Evolutionary conservation across 805 yeast species (phyloP).

Genomic region (Yamadazyma sp.): DNA sequence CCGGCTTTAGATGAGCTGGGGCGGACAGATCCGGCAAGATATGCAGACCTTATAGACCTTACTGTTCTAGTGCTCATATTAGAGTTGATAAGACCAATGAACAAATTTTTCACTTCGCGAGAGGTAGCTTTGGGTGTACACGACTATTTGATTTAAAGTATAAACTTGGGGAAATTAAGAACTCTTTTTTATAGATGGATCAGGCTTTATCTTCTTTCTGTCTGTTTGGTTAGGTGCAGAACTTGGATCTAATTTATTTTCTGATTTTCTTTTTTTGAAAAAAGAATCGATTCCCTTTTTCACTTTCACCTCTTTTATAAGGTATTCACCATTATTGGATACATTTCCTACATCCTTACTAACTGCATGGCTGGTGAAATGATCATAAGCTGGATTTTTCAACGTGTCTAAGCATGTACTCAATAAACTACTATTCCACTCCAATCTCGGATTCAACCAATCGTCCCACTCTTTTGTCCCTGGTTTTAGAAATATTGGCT

Average conservation of each 20-base stretch:
- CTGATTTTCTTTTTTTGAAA: conserved; percentile 17
- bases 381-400: conserved; percentile 28
- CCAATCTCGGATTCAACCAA: conserved; percentile 57
- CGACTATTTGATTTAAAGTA: no score
- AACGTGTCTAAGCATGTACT: conserved; percentile 39
- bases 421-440: conserved; percentile 41
- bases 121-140: conserved; percentile 3
- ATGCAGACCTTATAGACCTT: not conserved
- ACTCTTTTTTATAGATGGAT: not conserved
- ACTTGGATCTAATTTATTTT: not conserved
- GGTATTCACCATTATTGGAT: conserved; percentile 43
- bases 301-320: conserved; percentile 30
- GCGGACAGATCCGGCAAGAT: conserved; percentile 12
- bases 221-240: not conserved
- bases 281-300: conserved; percentile 26
- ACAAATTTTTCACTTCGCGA: conserved; percentile 11
- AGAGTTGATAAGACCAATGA: no score
- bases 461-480: conserved; percentile 53
- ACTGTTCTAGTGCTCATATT: conserved; percentile 1
- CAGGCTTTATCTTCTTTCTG: not conserved
- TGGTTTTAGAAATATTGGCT: conserved; percentile 72
- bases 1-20: not conserved
- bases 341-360: conserved; percentile 64
- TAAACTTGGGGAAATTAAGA: no score
- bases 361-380: conserved; percentile 57